phyloP scores from a whole-genome alignment of 1,284 basidiomycete species.

The Melampsora americana region DNA sequence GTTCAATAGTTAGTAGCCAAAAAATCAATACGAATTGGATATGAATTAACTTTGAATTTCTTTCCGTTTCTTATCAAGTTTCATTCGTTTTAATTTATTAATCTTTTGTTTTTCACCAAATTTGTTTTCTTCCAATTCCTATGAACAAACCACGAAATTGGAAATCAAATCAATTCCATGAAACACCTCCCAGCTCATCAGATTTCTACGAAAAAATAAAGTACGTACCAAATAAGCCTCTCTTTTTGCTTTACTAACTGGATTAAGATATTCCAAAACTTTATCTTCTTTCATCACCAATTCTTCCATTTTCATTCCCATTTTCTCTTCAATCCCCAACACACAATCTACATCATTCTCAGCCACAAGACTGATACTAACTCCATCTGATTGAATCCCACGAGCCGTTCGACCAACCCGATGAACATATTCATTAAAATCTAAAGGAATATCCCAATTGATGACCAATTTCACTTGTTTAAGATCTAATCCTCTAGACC shows the following conservation, averaged over 20 bases:
- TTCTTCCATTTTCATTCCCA: conserved; percentile 72
- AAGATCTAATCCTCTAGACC: conserved; percentile 53
- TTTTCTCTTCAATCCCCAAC: conserved; percentile 76
- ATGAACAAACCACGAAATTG: not conserved
- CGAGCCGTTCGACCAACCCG: conserved; percentile 79
- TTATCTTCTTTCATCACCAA: conserved; percentile 72
- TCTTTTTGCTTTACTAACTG: conserved; percentile 84
- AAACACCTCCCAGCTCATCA: too few species aligned
- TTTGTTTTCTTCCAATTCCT: conserved; percentile 43
- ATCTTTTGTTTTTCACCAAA: conserved; percentile 40
- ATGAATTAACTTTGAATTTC: not conserved
- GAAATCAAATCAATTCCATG: not conserved
- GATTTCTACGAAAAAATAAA: not conserved
- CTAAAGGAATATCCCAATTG: conserved; percentile 87
- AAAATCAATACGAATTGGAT: too few species aligned
- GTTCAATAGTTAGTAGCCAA: too few species aligned
- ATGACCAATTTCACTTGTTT: conserved; percentile 81
- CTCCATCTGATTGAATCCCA: conserved; percentile 63
- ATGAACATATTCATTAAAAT: conserved; percentile 62
- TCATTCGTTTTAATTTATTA: conserved; percentile 27
- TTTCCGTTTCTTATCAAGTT: conserved; percentile 32
- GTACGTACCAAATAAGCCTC: conserved; percentile 79
- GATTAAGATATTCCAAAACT: conserved; percentile 81
- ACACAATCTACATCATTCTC: conserved; percentile 86
- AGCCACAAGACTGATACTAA: conserved; percentile 90